These are phyloP conservation scores for Chimonanthus salicifolius DNA, from an alignment of 164 flowering plant genomes.

Conservation along the genomic window DNA sequence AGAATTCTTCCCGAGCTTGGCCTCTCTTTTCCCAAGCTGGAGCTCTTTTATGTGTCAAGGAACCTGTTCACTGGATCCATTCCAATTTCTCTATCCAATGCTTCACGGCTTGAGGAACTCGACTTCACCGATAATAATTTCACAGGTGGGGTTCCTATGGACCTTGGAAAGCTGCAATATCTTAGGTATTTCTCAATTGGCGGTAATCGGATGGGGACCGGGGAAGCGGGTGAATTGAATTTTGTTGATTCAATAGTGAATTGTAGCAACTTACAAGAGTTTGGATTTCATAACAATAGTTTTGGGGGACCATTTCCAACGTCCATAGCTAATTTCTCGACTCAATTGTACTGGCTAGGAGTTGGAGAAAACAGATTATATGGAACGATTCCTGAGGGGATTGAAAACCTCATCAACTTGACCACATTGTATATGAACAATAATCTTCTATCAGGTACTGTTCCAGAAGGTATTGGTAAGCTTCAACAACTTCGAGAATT, in stretches of 20 bases:
- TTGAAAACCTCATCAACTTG: slow-evolving; percentile 28
- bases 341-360: neutral
- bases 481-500: slow-evolving; percentile 20
- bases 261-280: slow-evolving; percentile 2
- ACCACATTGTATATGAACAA: neutral
- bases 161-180: neutral
- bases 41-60: rapidly evolving
- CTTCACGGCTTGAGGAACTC: neutral
- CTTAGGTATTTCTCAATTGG: neutral
- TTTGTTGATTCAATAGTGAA: slow-evolving; percentile 33
- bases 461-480: slow-evolving; percentile 25
- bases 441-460: slow-evolving; percentile 21
- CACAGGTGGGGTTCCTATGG: slow-evolving; percentile 2
- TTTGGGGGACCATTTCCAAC: neutral
- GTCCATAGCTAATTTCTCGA: neutral
- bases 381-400: slow-evolving; percentile 23
- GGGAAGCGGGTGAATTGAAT: slow-evolving; percentile 14
- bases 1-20: slow-evolving; percentile 19
- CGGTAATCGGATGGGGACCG: neutral
- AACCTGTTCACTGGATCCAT: slow-evolving; percentile 5
- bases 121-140: neutral
- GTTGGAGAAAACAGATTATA: neutral
- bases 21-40: slow-evolving; percentile 21
- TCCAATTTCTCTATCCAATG: slow-evolving; percentile 9
- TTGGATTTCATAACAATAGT: neutral